phyloP scores from a whole-genome alignment of 345 rosid species.

The Bruguiera parviflora region DNA sequence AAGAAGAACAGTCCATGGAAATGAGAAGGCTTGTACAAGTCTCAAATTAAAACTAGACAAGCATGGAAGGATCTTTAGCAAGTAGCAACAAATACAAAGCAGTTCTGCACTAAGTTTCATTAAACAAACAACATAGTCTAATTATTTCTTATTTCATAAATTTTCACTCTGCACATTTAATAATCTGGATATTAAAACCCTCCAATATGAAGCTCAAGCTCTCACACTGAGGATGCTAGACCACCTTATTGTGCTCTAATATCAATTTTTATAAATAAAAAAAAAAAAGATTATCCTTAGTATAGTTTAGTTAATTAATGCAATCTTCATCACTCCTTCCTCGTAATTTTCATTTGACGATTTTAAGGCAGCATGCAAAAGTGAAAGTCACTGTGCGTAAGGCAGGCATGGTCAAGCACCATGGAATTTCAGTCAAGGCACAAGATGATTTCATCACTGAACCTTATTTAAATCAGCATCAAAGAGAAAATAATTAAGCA shows the following conservation, averaged over 20 bases:
- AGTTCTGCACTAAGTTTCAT: not conserved
- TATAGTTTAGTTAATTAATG: not conserved
- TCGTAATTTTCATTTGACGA: not conserved
- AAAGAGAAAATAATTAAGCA: not conserved
- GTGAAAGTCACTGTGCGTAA: not conserved
- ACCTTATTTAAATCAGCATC: not conserved
- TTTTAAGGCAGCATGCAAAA: too few species aligned
- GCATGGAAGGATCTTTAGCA: conserved; percentile 25
- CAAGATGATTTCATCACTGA: conserved; percentile 6
- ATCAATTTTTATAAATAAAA: not conserved
- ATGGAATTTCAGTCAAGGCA: not conserved
- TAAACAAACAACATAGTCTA: too few species aligned
- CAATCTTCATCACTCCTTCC: not conserved
- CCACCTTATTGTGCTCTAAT: not conserved
- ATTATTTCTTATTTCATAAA: too few species aligned
- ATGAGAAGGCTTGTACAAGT: conserved; percentile 12
- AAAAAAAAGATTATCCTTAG: not conserved
- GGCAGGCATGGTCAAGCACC: not conserved
- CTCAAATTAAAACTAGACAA: conserved; percentile 13
- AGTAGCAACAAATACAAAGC: conserved; percentile 6
- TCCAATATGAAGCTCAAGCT: too few species aligned
- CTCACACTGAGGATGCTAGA: too few species aligned
- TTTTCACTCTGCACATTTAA: too few species aligned
- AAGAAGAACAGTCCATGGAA: not conserved
- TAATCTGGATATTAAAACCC: too few species aligned